Conservation (phyloP, 2,329 filamentous ascomycete genomes). For the Alternaria incomplexa region DNA sequence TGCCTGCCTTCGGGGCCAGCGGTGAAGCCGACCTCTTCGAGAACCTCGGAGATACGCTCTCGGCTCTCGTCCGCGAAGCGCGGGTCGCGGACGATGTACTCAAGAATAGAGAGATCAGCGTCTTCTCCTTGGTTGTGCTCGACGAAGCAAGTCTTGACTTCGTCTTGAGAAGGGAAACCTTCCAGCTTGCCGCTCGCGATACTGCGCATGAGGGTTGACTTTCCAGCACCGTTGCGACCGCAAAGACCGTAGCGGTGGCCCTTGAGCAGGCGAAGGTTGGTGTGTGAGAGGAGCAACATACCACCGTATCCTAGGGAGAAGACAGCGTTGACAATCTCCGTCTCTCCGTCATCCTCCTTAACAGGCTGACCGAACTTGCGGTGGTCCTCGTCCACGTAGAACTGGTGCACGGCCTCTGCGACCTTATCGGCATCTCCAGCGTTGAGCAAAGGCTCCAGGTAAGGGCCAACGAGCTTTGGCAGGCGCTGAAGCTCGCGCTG, state of each 20-base stretch:
- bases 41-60: slow-evolving; percentile 81
- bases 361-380: slow-evolving; percentile 84
- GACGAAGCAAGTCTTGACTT: slow-evolving; percentile 94
- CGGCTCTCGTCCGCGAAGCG: slow-evolving; percentile 78
- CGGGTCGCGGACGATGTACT: slow-evolving; percentile 90
- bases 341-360: slow-evolving; percentile 88
- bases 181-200: slow-evolving; percentile 96
- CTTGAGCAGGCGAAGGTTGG: slow-evolving; percentile 91
- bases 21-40: slow-evolving; percentile 93
- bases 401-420: slow-evolving; percentile 74
- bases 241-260: slow-evolving; percentile 97
- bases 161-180: slow-evolving; percentile 91
- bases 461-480: slow-evolving; percentile 70
- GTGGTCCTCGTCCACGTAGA: slow-evolving; percentile 83
- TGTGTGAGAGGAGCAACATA: slow-evolving; percentile 95
- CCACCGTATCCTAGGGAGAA: slow-evolving; percentile 98
- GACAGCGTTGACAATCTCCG: slow-evolving; percentile 95
- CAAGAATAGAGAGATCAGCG: slow-evolving; percentile 92
- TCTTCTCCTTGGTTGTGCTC: slow-evolving; percentile 99
- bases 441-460: slow-evolving; percentile 74
- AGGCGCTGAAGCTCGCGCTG: slow-evolving; percentile 80
- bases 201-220: slow-evolving; percentile 98
- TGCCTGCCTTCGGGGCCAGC: slow-evolving; percentile 88
- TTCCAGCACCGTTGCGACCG: slow-evolving; percentile 95
- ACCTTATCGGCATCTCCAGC: slow-evolving; percentile 68